phyloP scores from a whole-genome alignment of 163 green algal species.

The Picocystis sp. region DNA sequence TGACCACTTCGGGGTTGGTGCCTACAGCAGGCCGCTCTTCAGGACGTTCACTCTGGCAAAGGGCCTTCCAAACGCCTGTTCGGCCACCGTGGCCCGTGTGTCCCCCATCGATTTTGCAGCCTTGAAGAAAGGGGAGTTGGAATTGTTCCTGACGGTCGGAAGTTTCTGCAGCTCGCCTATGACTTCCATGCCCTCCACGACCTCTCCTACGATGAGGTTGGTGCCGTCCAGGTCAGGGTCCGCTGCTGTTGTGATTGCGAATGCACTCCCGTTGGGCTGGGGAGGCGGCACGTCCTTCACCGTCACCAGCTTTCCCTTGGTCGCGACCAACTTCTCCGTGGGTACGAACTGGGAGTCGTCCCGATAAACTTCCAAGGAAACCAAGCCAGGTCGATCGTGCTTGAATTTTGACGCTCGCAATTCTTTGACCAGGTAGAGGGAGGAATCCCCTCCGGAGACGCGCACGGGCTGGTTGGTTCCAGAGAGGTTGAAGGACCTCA shows the following conservation, averaged over 20 bases:
- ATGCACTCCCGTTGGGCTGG: constrained; percentile 43
- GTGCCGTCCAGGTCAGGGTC: constrained; percentile 40
- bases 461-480: background rate
- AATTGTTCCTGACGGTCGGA: constrained; percentile 38
- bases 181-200: constrained; percentile 30
- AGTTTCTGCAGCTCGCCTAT: constrained; percentile 23
- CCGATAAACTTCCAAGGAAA: constrained; percentile 29
- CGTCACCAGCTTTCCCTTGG: constrained; percentile 39
- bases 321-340: constrained; percentile 39
- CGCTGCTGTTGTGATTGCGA: constrained; percentile 43
- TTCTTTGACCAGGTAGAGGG: too few species aligned
- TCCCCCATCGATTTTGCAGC: constrained; percentile 30
- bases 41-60: constrained; percentile 29
- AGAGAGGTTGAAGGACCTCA: constrained; percentile 13
- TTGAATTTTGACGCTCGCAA: too few species aligned
- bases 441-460: too few species aligned
- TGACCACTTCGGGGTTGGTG: background rate
- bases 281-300: constrained; percentile 18
- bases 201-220: constrained; percentile 25
- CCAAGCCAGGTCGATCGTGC: constrained; percentile 27
- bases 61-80: constrained; percentile 29
- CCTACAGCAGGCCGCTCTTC: constrained; percentile 12
- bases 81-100: constrained; percentile 32
- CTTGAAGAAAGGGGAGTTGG: constrained; percentile 28
- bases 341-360: constrained; percentile 1